Evolutionary conservation across 1,284 basidiomycete species (phyloP), one percentile per base, ranked within the genome.

Genomic region (Ceratobasidium sp.): DNA sequence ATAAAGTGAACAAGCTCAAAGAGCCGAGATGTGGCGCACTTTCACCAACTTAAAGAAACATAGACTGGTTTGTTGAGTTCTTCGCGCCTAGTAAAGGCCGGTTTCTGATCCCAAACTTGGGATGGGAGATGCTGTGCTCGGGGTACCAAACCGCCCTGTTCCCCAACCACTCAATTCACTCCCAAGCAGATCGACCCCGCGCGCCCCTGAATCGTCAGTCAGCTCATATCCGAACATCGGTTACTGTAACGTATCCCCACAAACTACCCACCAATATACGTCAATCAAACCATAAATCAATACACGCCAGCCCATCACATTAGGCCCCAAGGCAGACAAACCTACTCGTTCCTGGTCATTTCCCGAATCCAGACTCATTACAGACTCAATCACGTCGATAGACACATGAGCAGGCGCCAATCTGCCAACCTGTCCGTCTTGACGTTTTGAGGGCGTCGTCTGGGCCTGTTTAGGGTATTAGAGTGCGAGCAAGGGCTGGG

Each of bases 381-480:
- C 82, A 38, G 80, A 81, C 75, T 88, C 84, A 22, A 85, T 69
- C 17, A 89, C 69, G 13, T 87, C 84, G 20, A 89, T 75, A 77
- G 89, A 87, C 5, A 84, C 78, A 76, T 91, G 56, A 90, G 80
- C 50, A 90, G 81, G 70, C 79, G 80, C 75, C 76, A 77, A 74
- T 83, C 77, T 55, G 81, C 79, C 45, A 84, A 76, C 45, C 79
- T 78, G 70, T 84, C 82, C 72, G 77, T 80, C 73, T 81, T 85
- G 25, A 84, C 82, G 70, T 90, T 84, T 35, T 90, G 82, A 0
- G 90, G 90, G 70, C 85, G 85, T 50, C 88, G 84, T 10, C 82
- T 75, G 67, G 91, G 81, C 77, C 25, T 79, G 74, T 77, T 88
- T 87, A 10, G 86, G 84, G 70, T 84, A 80, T 74, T 88, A 87